Evolutionary conservation across 768 basidiomycete species (phyloP), one percentile per base, ranked within the genome.

Genomic region (Ramaria rubella): DNA sequence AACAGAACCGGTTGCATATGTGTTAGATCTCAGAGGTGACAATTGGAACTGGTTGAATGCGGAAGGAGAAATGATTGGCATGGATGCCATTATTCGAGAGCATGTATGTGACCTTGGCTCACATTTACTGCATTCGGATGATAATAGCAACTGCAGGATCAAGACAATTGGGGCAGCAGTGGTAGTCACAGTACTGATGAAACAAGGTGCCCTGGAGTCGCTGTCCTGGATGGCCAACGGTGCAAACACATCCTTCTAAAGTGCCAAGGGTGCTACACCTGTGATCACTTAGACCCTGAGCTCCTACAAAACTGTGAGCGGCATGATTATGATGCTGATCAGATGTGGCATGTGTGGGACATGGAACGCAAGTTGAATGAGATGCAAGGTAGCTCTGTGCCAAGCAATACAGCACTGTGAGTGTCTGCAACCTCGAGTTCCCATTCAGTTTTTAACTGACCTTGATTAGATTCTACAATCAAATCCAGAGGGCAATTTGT

Each of bases 161-260:
- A n/a, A n/a, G n/a, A n/a, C n/a, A n/a, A 50, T 50, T 50, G 49
- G 49, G 24, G 49, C 9, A 27, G 49, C 5, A 12, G 12, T 27
- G 49, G 49, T 17, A 50, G 29, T 9, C 49, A 50, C 30, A 11
- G 12, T 30, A 27, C 49, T 50, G 30, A 26, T 50, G 49, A 50
- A n/a, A n/a, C 36, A 11, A 50, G n/a, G n/a, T 50, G 49, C n/a
- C 49, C 49, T 26, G n/a, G 30, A 30, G 49, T 50, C 9, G n/a
- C 23, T 9, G 9, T 50, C 8, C 30, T 50, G 29, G 49, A n/a
- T 24, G 49, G n/a, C 9, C 49, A 50, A 50, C 49, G 30, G 17
- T 50, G 12, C 49, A 30, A 50, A 50, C 8, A n/a, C 9, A 38
- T 38, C 36, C n/a, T 27, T 23, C n/a, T 11, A 8, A 27, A 50